Base-by-base conservation (phyloP, 2,329 filamentous ascomycete genomes). In the Ramularia endophylla region DNA sequence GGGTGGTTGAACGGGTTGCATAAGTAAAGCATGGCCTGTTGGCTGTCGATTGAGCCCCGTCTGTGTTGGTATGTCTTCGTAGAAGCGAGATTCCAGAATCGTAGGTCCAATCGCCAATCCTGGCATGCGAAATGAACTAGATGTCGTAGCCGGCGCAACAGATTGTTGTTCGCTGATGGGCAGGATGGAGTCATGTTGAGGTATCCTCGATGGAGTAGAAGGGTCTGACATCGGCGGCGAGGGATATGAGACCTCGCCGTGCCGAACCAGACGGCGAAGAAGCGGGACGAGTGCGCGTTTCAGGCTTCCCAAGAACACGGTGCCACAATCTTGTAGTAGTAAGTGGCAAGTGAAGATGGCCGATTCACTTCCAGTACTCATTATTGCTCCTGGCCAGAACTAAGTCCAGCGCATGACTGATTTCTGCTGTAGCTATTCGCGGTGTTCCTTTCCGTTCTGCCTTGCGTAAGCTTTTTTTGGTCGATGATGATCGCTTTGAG, bases 161-260 rank as follows among this genome's bases (percentile, higher is more conserved):
- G 32, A 28, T 46, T 29, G 38, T 31, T 40, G 37, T 18, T 37
- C 39, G 25, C 36, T 30, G 35, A 28, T 27, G 19, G 36, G 27
- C 15, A 41, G 37, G 36, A 44, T 31, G 31, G 44, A 25, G 34
- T 46, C 38, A 42, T 46, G 40, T 41, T 31, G 43, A 48, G 45
- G 34, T 40, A 40, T 40, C 40, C 43, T 44, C 32, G 43, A 46
- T 50, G 69, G 66, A 46, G 69, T 70, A 43, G 67, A 66, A 53
- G 68, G 64, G 61, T 66, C 67, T 63, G 70, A 72, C 70, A 73
- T 73, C 60, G 69, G 69, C 59, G 69, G 69, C 54, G 68, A 72
- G 45, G 67, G 69, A 58, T 71, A 72, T 22, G 39, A 38, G 29
- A 43, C 25, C 41, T 48, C 47, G 36, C 36, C 37, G 25, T 20